phyloP scores from a whole-genome alignment of 139 green algal species.

The Astrephomene gubernaculifera region DNA sequence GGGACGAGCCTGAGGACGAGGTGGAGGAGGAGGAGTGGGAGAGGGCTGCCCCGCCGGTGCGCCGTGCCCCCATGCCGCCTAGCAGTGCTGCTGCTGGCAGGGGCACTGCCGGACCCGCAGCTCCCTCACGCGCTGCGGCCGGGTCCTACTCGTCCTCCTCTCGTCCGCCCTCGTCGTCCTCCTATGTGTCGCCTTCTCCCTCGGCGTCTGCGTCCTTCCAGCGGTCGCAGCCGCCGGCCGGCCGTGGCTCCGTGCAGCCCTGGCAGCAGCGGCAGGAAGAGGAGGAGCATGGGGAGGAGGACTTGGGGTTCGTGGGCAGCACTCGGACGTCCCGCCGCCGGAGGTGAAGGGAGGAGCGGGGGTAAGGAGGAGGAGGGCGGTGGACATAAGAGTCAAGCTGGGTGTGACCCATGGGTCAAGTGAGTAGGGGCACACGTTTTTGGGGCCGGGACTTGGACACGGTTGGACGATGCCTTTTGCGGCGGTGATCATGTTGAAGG shows the following conservation, averaged over 20 bases:
- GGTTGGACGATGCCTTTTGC: too few species aligned
- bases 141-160: too few species aligned
- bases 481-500: too few species aligned
- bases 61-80: not conserved
- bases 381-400: not conserved
- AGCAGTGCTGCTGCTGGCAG: not conserved
- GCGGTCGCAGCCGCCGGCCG: not conserved
- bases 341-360: not conserved
- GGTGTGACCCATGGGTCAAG: not conserved
- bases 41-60: not conserved
- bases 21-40: slow-evolving; percentile 4
- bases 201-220: not conserved
- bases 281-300: not conserved
- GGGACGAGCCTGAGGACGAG: not conserved
- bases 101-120: not conserved
- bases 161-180: too few species aligned
- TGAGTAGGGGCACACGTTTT: too few species aligned
- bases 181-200: too few species aligned
- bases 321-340: slow-evolving; percentile 3
- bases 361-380: not conserved
- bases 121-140: too few species aligned
- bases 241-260: too few species aligned
- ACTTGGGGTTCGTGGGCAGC: slow-evolving; percentile 9
- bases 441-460: too few species aligned
- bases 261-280: too few species aligned